Evolutionary conservation across 139 green algal species (phyloP).

Genomic region (Pleodorina starrii): DNA sequence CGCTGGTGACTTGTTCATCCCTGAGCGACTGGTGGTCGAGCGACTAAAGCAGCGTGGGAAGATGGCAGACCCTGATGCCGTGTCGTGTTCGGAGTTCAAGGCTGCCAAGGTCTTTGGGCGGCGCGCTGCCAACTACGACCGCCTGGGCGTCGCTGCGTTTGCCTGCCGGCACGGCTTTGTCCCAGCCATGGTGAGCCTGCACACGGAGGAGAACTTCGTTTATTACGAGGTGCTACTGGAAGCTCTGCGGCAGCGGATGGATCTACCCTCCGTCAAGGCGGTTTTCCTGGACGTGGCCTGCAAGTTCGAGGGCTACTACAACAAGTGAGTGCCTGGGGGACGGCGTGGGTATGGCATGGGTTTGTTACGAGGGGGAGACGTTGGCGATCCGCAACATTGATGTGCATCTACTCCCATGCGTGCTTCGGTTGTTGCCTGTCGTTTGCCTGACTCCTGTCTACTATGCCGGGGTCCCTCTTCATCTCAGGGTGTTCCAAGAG

Average conservation of each 20-base stretch:
- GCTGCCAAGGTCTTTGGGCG: not conserved
- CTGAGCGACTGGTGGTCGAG: not conserved
- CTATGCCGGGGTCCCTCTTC: too few species aligned
- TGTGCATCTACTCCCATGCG: too few species aligned
- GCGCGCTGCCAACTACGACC: not conserved
- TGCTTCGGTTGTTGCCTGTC: too few species aligned
- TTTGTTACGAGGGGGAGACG: too few species aligned
- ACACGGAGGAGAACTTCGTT: not conserved
- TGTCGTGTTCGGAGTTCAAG: not conserved
- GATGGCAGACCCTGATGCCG: not conserved
- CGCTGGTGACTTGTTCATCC: not conserved
- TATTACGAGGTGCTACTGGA: not conserved
- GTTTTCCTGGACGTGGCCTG: slow-evolving; percentile 1
- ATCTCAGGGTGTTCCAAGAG: not conserved
- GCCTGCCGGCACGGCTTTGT: slow-evolving; percentile 7
- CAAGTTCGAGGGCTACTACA: slow-evolving; percentile 3
- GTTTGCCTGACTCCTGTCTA: too few species aligned
- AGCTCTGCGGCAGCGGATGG: not conserved
- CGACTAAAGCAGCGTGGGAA: not conserved
- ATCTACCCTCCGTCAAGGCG: not conserved
- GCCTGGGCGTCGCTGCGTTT: not conserved
- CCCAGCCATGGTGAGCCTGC: not conserved
- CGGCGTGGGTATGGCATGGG: too few species aligned
- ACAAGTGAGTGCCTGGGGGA: too few species aligned
- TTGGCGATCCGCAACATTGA: too few species aligned